Evolutionary conservation across 2,329 filamentous ascomycete species (phyloP).

Genomic region (Ilyonectria sp.): DNA sequence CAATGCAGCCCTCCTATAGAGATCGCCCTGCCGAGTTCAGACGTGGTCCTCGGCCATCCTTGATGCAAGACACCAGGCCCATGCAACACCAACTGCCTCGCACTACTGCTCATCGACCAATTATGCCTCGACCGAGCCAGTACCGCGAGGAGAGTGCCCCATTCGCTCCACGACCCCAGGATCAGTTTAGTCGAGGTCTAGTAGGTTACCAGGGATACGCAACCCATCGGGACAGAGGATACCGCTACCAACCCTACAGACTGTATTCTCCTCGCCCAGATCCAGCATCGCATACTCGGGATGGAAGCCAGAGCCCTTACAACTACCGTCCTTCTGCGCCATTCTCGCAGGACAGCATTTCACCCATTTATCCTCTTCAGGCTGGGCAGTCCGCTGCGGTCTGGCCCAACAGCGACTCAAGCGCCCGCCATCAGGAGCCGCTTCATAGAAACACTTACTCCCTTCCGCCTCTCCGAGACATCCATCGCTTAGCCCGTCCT

Average conservation of each 20-base stretch:
- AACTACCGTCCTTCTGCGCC: background rate
- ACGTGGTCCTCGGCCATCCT: background rate
- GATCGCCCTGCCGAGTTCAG: background rate
- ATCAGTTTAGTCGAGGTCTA: background rate
- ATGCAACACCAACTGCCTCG: background rate
- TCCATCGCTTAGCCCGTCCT: background rate
- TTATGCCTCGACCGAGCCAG: background rate
- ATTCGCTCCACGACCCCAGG: background rate
- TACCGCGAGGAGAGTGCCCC: background rate
- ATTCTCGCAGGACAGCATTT: background rate
- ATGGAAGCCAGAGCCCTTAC: background rate
- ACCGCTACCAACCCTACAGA: constrained; percentile 11
- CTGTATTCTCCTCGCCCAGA: background rate
- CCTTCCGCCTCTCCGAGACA: constrained; percentile 10
- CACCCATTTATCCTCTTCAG: background rate
- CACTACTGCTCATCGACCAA: background rate
- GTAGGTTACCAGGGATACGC: background rate
- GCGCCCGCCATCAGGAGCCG: background rate
- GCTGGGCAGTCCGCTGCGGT: background rate
- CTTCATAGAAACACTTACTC: background rate
- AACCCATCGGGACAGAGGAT: background rate
- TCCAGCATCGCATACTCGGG: background rate
- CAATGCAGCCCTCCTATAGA: background rate
- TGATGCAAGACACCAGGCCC: background rate
- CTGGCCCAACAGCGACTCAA: background rate